These are phyloP conservation scores for Lactifluus rugatus DNA, from an alignment of 768 basidiomycete species.

Conservation along the genomic window DNA sequence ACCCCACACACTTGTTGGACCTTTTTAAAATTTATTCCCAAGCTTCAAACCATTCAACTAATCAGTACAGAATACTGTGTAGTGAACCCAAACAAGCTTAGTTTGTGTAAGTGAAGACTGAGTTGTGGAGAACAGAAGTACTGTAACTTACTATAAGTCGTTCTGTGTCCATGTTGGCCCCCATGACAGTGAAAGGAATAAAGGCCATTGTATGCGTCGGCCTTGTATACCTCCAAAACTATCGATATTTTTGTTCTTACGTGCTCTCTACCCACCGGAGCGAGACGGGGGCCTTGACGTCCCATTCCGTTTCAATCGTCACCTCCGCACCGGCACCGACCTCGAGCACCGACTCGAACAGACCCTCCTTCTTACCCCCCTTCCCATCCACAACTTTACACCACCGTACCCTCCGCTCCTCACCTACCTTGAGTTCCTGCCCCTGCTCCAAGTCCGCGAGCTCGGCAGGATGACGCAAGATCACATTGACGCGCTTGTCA, in stretches of 20 bases:
- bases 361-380: conserved; percentile 45
- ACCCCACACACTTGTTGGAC: too few relatives aligned
- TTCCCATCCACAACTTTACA: conserved; percentile 33
- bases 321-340: conserved; percentile 36
- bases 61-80: too few relatives aligned
- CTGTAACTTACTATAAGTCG: too few relatives aligned
- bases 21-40: too few relatives aligned
- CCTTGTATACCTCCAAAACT: too few relatives aligned
- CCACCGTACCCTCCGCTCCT: conserved; percentile 28
- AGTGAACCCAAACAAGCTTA: too few relatives aligned
- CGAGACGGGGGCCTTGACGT: conserved; percentile 36
- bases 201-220: too few relatives aligned
- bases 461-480: conserved; percentile 37
- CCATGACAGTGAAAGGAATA: too few relatives aligned
- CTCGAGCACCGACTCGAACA: conserved; percentile 44
- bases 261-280: conserved; percentile 21
- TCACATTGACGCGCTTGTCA: conserved; percentile 35
- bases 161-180: too few relatives aligned
- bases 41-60: too few relatives aligned
- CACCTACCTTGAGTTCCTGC: conserved; percentile 27
- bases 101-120: too few relatives aligned
- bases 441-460: conserved; percentile 39
- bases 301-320: conserved; percentile 41
- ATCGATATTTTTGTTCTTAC: not conserved
- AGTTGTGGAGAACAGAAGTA: too few relatives aligned